phyloP scores from a whole-genome alignment of 140 eudicot genomes.

The Ambrosia hybrid region DNA sequence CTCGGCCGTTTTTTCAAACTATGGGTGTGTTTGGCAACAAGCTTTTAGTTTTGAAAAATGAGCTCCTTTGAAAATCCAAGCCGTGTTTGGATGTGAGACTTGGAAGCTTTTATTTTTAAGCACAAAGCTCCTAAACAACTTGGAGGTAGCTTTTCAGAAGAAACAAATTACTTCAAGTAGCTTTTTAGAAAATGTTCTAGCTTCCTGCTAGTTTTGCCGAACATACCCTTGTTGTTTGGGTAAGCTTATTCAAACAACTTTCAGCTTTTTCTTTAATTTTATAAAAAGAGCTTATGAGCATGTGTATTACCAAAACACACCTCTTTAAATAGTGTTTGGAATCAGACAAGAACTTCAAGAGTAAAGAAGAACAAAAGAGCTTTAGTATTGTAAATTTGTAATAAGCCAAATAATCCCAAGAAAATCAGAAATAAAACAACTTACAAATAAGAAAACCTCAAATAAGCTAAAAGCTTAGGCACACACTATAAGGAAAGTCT shows the following conservation, averaged over 20 bases:
- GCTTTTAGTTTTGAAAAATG: constrained; percentile 2
- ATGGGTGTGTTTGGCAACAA: constrained; percentile 2
- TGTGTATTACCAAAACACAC: background rate
- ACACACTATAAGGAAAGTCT: background rate
- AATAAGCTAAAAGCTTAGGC: background rate
- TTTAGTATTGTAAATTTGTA: background rate
- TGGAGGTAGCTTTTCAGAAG: background rate
- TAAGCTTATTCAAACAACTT: background rate
- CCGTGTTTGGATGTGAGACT: constrained; percentile 6
- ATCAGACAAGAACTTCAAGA: background rate
- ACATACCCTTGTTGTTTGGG: background rate
- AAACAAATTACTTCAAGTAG: too few species aligned
- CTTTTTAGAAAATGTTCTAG: background rate
- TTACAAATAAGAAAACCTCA: background rate
- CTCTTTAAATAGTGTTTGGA: background rate
- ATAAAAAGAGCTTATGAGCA: background rate
- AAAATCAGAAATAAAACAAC: background rate
- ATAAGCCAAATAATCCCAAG: background rate
- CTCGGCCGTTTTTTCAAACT: too few species aligned
- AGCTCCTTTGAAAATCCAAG: background rate
- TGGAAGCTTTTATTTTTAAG: constrained; percentile 5
- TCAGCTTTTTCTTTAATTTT: background rate
- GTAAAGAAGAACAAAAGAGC: background rate
- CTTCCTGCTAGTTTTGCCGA: constrained; percentile 7
- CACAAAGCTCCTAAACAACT: background rate